Base-by-base conservation (phyloP, 768 basidiomycete species). In the Kwoniella sp. region DNA sequence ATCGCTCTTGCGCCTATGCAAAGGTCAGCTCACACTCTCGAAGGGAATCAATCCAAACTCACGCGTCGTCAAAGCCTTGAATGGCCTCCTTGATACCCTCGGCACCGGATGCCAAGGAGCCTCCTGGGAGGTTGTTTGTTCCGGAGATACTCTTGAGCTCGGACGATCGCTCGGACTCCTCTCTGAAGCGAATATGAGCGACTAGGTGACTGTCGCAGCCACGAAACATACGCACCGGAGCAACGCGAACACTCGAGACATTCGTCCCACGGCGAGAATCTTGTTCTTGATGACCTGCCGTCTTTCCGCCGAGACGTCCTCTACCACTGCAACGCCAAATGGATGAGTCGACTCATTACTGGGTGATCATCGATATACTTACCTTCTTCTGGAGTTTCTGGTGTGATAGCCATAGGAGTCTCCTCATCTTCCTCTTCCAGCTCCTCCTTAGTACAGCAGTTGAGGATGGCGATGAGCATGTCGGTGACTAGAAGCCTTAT, bases 41-140 rank as follows among this genome's bases (percentile, higher is more conserved):
- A 5, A 32, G 8, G 23, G 22, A 22, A n/a, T 31, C n/a, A 17
- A 7, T 38, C 36, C 43, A 38, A 3, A 85, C 90, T 59, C 77
- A 92, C 89, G 95, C 95, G 71, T 96, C 93, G 14, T 89, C 88
- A 74, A 96, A 99, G 54, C 85, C 85, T 50, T 82, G 84, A 62
- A 98, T 98, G 28, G 88, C 86, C 50, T 96, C 88, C 75, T 84
- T 95, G 75, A 99, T 92, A 20, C 89, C 92, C 71, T 98, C 95
- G 1, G 88, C 82, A 15, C 90, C 92, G 46, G 86, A 80, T 3
- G 85, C 91, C 46, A 98, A 79, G 0, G 84, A 84, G 26, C 86
- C 90, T 63, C 84, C 87, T 1, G 92, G 89, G 38, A 91, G 76
- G 59, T 74, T 77, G 14, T 70, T 53, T 8, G 87, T 83, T 26